A percentile compares a stretch with the other conserved stretches of the same genome.
These are phyloP conservation scores for Rubus parviflorus DNA, from an alignment of 306 rosid species.

Conservation along the genomic window DNA sequence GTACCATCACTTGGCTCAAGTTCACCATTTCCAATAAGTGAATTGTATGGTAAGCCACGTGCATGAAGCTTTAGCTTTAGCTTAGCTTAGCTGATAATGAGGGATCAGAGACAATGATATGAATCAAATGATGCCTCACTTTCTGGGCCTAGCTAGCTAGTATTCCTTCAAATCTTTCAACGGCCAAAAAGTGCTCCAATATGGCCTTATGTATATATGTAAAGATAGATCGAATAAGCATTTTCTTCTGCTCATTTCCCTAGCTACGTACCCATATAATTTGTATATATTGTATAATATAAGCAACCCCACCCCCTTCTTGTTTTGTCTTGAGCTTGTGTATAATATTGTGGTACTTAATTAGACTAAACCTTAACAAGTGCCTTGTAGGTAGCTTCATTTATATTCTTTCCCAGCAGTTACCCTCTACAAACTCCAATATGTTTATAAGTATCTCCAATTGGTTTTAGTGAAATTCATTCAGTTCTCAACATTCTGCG, in stretches of 20 bases:
- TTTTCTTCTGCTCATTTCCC: no score
- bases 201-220: background rate
- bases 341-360: background rate
- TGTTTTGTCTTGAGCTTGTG: background rate
- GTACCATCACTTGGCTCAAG: background rate
- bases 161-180: conserved; percentile 22
- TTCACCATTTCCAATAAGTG: background rate
- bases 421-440: background rate
- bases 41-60: background rate
- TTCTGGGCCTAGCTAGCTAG: conserved; percentile 4
- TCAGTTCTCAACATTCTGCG: background rate
- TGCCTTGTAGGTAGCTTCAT: background rate
- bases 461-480: background rate
- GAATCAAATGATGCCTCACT: conserved; percentile 11
- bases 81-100: background rate
- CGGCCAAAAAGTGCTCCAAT: conserved; percentile 6
- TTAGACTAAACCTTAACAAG: background rate
- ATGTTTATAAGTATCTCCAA: no score
- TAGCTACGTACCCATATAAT: background rate
- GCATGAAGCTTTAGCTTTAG: background rate
- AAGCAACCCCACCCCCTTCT: background rate
- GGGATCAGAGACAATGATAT: background rate
- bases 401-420: background rate
- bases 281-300: background rate
- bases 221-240: conserved; percentile 4